Evolutionary conservation across 2,329 filamentous ascomycete genomes (phyloP).

Genomic region (Phialophora expanda): DNA sequence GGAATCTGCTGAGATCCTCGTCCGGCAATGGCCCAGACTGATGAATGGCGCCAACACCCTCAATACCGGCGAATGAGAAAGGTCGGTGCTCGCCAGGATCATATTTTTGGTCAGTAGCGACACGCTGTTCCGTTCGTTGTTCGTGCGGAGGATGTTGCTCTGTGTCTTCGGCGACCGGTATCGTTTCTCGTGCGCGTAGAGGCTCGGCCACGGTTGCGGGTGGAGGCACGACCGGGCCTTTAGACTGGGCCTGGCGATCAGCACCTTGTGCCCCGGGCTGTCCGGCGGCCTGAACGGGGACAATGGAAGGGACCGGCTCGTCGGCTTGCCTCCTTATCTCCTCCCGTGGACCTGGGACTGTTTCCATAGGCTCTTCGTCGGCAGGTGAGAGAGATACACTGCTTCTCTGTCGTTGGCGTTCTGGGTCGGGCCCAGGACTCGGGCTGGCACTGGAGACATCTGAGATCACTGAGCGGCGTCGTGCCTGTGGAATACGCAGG

Average conservation of each 20-base stretch:
- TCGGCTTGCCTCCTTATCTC: background rate
- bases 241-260: constrained; percentile 1
- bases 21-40: constrained; percentile 8
- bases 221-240: background rate
- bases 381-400: constrained; percentile 35
- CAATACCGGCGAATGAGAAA: constrained; percentile 32
- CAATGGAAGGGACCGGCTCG: background rate
- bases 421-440: constrained; percentile 17
- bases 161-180: background rate
- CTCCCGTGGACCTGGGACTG: background rate
- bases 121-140: background rate
- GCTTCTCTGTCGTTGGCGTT: constrained; percentile 8
- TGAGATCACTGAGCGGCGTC: constrained; percentile 34
- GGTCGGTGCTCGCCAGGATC: constrained; percentile 12
- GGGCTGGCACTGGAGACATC: constrained; percentile 37
- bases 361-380: constrained; percentile 18
- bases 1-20: constrained; percentile 17
- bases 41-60: constrained; percentile 24
- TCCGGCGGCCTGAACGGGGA: background rate
- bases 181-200: background rate
- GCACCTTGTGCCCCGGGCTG: background rate
- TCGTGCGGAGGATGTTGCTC: background rate
- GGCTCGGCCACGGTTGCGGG: constrained; percentile 17
- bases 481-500: constrained; percentile 26
- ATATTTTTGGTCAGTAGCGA: background rate